Evolutionary conservation across 805 yeast species (phyloP).

Genomic region (Candida cerambycidarum): DNA sequence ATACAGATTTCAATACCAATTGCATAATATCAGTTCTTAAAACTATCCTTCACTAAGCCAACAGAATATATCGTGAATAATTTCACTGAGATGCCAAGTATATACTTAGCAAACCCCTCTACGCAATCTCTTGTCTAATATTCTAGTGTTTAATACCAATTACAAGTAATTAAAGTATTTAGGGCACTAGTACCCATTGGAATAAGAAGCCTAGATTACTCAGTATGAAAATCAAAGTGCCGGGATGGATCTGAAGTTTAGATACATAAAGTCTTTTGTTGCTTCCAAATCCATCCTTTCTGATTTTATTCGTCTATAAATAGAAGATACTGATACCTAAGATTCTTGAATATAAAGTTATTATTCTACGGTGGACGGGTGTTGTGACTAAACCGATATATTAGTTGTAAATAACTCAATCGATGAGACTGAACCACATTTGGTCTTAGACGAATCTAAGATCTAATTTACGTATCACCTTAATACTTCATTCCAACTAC

Average conservation of each 20-base stretch:
- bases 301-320: neutral
- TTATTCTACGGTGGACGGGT: conserved; percentile 3
- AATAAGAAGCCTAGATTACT: neutral
- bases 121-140: conserved; percentile 7
- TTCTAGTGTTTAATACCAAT: neutral
- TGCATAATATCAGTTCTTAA: conserved; percentile 1
- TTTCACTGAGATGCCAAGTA: neutral
- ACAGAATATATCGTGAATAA: conserved; percentile 3
- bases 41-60: conserved; percentile 1
- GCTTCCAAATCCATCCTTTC: neutral
- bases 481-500: neutral
- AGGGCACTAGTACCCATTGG: neutral
- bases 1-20: conserved; percentile 8
- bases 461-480: conserved; percentile 3
- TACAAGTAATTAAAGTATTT: neutral
- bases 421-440: no score
- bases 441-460: neutral
- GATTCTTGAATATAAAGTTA: neutral
- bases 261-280: neutral
- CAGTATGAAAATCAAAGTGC: conserved; percentile 1
- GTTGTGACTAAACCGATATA: conserved; percentile 2
- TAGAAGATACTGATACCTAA: neutral
- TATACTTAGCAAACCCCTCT: conserved; percentile 1
- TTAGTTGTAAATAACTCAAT: no score
- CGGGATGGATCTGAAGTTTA: neutral